Evolutionary conservation across 2,329 filamentous ascomycete species (phyloP).

Genomic region (Falciphora oryzae): DNA sequence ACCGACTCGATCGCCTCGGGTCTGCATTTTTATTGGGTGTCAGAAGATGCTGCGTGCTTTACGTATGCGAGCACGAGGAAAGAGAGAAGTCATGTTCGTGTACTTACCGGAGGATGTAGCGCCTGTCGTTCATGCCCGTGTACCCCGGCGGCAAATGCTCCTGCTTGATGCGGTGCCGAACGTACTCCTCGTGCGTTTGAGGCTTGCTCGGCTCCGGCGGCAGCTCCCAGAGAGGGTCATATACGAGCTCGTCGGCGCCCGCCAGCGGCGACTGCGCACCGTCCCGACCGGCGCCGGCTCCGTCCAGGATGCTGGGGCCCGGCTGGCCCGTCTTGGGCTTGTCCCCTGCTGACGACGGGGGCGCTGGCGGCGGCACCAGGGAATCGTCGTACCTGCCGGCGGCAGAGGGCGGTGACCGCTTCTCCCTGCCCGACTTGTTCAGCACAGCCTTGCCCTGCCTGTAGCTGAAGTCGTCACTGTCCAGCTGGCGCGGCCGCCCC

Average conservation of each 20-base stretch:
- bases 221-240: constrained; percentile 12
- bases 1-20: constrained; percentile 85
- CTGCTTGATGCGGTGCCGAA: constrained; percentile 37
- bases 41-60: background rate
- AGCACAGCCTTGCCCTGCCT: constrained; percentile 5
- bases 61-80: constrained; percentile 1
- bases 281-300: background rate
- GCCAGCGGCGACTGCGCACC: background rate
- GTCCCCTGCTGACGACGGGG: background rate
- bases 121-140: constrained; percentile 33
- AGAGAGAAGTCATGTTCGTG: constrained; percentile 22
- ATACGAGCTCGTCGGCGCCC: background rate
- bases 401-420: background rate
- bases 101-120: constrained; percentile 58
- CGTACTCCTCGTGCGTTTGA: constrained; percentile 48
- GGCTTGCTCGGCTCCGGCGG: constrained; percentile 33
- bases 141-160: constrained; percentile 47
- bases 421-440: background rate
- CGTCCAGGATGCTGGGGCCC: constrained; percentile 6
- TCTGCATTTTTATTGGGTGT: constrained; percentile 30
- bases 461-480: constrained; percentile 7
- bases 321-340: constrained; percentile 1
- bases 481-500: background rate
- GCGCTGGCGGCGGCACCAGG: no score
- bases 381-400: no score